Conservation (phyloP, 78 protist species). For the Monosiga brevicollis region DNA sequence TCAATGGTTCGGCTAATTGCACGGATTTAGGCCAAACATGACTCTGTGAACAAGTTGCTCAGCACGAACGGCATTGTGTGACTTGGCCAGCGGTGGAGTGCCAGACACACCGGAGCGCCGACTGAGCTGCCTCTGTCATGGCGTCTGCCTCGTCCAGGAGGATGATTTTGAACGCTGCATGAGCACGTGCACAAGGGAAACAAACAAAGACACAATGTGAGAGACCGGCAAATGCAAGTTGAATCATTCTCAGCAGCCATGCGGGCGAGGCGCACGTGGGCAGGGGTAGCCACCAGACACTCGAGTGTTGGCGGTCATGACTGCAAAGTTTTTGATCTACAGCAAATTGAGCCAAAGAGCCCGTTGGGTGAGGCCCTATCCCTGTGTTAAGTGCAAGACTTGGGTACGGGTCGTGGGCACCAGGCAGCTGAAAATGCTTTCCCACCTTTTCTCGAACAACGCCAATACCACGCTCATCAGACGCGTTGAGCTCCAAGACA, state of each 20-base stretch:
- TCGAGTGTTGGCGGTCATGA: slow-evolving; percentile 29
- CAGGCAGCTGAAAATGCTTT: background rate
- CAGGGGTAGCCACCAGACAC: background rate
- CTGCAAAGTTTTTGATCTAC: background rate
- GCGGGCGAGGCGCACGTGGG: background rate
- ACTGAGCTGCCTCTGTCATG: slow-evolving; percentile 86
- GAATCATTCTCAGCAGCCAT: no score
- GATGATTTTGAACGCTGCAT: slow-evolving; percentile 71
- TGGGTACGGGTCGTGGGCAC: no score
- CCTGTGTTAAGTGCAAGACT: no score
- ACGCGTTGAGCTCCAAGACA: slow-evolving; percentile 83
- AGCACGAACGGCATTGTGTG: background rate
- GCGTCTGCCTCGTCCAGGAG: slow-evolving; percentile 92
- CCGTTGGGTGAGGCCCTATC: no score
- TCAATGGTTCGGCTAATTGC: slow-evolving; percentile 45
- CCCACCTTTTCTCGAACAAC: slow-evolving; percentile 70
- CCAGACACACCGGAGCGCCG: slow-evolving; percentile 74
- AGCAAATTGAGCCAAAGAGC: background rate
- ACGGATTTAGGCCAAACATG: background rate
- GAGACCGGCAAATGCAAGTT: background rate
- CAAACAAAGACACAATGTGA: background rate
- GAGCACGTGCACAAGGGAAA: background rate
- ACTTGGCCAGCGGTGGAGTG: background rate
- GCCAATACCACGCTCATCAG: slow-evolving; percentile 93
- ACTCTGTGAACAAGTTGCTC: background rate